Percentiles rank a stretch among this genome's conserved stretches.
phyloP scores from a whole-genome alignment of 176 grass and related monocot species.

The Oryza nivara region DNA sequence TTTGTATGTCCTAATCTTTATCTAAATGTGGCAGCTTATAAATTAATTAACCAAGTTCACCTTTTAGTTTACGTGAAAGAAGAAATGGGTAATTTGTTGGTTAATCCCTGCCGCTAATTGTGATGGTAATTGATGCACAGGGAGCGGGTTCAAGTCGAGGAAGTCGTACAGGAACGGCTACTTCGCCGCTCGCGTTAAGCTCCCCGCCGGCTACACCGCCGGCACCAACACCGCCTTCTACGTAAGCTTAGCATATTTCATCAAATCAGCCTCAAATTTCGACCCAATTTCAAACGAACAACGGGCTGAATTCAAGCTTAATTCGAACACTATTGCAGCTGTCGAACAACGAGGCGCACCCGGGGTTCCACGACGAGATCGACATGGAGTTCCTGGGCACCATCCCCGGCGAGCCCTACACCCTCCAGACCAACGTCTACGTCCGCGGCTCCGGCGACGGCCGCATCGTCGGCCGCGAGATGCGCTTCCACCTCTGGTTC shows the following conservation, averaged over 20 bases:
- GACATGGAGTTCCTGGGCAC: slow-evolving; percentile 85
- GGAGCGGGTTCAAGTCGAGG: slow-evolving; percentile 73
- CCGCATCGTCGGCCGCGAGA: slow-evolving; percentile 62
- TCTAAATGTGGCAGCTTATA: not conserved
- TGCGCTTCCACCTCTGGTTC: slow-evolving; percentile 77
- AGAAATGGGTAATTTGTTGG: no score
- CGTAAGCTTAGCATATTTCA: slow-evolving; percentile 20
- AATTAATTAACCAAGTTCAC: not conserved
- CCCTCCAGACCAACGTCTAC: slow-evolving; percentile 82
- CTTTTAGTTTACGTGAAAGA: no score
- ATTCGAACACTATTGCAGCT: slow-evolving; percentile 33
- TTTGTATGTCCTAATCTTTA: not conserved
- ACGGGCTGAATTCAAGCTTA: not conserved
- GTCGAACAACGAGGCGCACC: slow-evolving; percentile 76
- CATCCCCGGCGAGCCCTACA: slow-evolving; percentile 66
- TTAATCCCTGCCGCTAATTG: not conserved
- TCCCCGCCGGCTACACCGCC: slow-evolving; percentile 70
- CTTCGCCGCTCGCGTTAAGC: slow-evolving; percentile 61
- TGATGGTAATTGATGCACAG: not conserved
- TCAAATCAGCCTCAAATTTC: not conserved
- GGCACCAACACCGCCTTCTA: slow-evolving; percentile 77
- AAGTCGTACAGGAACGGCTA: slow-evolving; percentile 57
- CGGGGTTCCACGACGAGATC: slow-evolving; percentile 75
- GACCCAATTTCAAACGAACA: not conserved
- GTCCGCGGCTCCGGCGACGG: slow-evolving; percentile 73